Evolutionary conservation across 1,284 basidiomycete genomes (phyloP), one percentile per base, ranked within the genome.

Genomic region (Cystobasidiaceae sp.): DNA sequence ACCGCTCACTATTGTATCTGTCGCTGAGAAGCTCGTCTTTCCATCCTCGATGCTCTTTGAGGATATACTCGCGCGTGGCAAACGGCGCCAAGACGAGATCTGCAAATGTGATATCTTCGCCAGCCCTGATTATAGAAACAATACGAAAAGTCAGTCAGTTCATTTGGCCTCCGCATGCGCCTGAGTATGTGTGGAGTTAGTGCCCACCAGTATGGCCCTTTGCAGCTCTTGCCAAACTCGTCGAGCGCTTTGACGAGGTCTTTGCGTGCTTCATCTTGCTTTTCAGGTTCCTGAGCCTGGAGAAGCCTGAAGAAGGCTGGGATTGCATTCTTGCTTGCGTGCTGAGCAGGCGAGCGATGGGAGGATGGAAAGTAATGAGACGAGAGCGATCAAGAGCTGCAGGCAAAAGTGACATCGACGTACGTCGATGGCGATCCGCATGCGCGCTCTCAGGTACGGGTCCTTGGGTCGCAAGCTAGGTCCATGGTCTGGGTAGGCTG

Each of bases 1-100:
- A 15, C n/a, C n/a, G 33, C 59, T 34, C 21, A 63, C 60, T 51
- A 61, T 77, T 77, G 81, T 83, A 85, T 30, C 72, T 76, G 0
- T 74, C 70, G 25, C 81, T 78, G 1, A 81, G 82, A 11, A 78
- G 80, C 23, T 74, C 77, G 11, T 81, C 72, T 27, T 74, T 75
- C 71, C 80, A 85, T 1, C 79, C 81, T n/a, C 84, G 76, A 67
- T 85, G 73, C 67, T 84, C 80, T 25, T 73, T 71, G 11, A 69
- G 64, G 17, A 71, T 37, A 19, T 52, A 41, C 30, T 68, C 48
- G 46, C 70, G 28, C 13, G 45, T 57, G 32, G 68, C 48, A 57
- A 68, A 71, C 19, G 70, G 70, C 30, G 61, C 70, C 5, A 71
- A 52, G 3, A 55, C 67, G 9, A 55, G 23, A 34, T 72, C 71